Conservation (phyloP, 805 yeast genomes). For the Deakozyma indianensis region DNA sequence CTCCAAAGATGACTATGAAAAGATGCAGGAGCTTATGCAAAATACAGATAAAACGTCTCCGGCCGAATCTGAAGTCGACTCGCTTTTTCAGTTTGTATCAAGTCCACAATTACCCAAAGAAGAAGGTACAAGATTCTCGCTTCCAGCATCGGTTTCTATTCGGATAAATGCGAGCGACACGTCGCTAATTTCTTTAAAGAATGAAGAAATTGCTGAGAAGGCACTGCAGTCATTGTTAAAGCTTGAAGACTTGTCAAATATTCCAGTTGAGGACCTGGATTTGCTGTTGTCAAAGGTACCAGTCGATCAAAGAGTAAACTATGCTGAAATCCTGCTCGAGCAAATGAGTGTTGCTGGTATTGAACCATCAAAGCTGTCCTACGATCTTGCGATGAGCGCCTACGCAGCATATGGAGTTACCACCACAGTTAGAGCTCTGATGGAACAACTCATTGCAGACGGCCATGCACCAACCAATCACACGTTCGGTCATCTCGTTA, state of each 20-base stretch:
- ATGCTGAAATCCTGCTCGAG: constrained; percentile 9
- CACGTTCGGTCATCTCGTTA: constrained; percentile 21
- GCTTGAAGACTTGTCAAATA: neutral
- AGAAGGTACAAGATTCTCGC: neutral
- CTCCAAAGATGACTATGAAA: neutral
- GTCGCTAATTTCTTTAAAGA: neutral
- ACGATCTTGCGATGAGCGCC: constrained; percentile 18
- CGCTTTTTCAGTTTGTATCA: neutral
- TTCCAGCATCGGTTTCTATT: neutral
- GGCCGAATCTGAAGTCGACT: neutral
- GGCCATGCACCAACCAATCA: constrained; percentile 13
- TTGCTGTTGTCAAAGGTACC: neutral
- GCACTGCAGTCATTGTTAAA: neutral
- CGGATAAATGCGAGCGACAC: neutral
- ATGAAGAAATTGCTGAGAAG: neutral
- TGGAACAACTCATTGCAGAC: constrained; percentile 12
- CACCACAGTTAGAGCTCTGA: neutral
- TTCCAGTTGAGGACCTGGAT: neutral
- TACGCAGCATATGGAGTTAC: constrained; percentile 18
- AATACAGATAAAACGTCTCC: neutral
- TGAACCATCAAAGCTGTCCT: constrained; percentile 6
- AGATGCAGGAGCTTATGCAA: neutral
- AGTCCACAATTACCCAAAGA: neutral
- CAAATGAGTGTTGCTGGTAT: constrained; percentile 13
- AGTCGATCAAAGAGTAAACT: neutral